Conservation (phyloP, 2,329 filamentous ascomycete species). For the Fusarium staphyleae region DNA sequence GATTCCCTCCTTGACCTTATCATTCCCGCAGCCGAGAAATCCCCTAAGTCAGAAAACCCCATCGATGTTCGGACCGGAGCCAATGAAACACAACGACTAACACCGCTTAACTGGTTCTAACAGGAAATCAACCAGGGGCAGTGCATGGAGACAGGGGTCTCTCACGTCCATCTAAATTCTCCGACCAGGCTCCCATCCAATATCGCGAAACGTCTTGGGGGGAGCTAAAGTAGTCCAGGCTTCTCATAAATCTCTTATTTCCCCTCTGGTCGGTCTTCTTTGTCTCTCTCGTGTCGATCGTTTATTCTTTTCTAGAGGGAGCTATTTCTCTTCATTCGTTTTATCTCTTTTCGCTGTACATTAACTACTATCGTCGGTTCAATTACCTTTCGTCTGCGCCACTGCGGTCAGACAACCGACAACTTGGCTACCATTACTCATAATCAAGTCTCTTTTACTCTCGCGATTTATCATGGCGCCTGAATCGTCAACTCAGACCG, state of each 20-base stretch:
- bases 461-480: conserved; percentile 30
- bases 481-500: conserved; percentile 34
- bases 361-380: neutral
- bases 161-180: neutral
- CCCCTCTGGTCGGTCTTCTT: conserved; percentile 3
- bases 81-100: conserved; percentile 22
- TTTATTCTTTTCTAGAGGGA: too few relatives aligned
- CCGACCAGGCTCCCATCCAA: conserved; percentile 1
- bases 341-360: conserved; percentile 10
- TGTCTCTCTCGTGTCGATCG: neutral
- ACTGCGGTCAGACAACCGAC: neutral
- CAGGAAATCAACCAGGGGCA: neutral
- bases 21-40: conserved; percentile 18
- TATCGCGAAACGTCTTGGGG: neutral
- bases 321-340: too few relatives aligned
- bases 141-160: conserved; percentile 8
- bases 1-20: neutral
- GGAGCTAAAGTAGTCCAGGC: neutral
- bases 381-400: neutral
- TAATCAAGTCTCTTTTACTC: too few relatives aligned
- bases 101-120: conserved; percentile 8
- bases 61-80: conserved; percentile 5
- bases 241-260: conserved; percentile 19
- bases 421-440: neutral
- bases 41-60: conserved; percentile 8